Evolutionary conservation across 2,329 filamentous ascomycete species (phyloP), one percentile per base, ranked within the genome.

Genomic region (Colletotrichum cordylinicola): DNA sequence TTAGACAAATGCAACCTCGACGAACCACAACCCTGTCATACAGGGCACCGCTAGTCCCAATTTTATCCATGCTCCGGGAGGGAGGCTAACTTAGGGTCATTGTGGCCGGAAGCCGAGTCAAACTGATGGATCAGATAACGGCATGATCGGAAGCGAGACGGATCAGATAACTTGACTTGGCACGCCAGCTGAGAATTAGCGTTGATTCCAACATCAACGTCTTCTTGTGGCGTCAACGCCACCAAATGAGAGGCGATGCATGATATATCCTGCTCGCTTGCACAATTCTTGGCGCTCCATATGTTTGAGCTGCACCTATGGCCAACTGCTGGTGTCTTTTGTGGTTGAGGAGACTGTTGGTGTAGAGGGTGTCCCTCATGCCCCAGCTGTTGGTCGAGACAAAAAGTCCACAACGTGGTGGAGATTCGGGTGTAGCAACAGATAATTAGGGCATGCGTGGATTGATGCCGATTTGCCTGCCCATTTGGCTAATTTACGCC

Each of bases 151-250:
- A 27, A 29, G 43, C 31, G 48, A 35, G 60, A 35, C 64, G 43
- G 64, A 68, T 75, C 67, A 70, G 71, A 74, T 76, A 76, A 76
- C 31, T 27, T 13, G 48, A 33, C 66, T 76, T 74, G 65, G 74
- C 65, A 35, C 58, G 9, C 6, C 29, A 67, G 62, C 67, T 55
- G 60, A 72, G 27, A 13, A 16, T 24, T 52, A 33, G 61, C 56
- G 62, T 15, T 33, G 18, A 58, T 58, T 15, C 39, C 24, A 24
- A 27, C 56, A 52, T 21, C n/a, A 39, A 39, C n/a, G n/a, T 39
- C 52, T 12, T 43, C 31, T 48, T 15, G 58, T 62, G 39, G 29
- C 66, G 67, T 43, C 27, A n/a, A 48, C 39, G 27, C 62, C 27
- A 66, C 62, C 24, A 52, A 52, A 31, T 48, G 62, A 31, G 21